phyloP scores from a whole-genome alignment of 306 rosid species.

The Dalbergia oliveri region DNA sequence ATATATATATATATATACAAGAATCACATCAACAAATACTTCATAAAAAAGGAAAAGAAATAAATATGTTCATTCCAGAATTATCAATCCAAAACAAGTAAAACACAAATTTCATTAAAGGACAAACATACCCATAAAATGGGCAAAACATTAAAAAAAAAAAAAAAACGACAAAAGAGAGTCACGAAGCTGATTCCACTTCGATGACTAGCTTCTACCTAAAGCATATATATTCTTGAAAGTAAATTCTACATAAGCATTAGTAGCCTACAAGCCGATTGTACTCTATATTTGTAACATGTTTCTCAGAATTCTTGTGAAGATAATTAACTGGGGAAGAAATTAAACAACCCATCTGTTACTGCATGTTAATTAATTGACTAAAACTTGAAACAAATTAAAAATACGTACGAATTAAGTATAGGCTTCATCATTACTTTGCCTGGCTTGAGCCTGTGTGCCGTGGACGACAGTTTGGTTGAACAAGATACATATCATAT shows the following conservation, averaged over 20 bases:
- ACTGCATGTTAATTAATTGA: neutral
- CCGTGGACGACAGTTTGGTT: constrained; percentile 42
- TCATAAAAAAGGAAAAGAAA: neutral
- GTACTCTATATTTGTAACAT: constrained; percentile 17
- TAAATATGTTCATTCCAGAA: neutral
- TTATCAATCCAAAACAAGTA: constrained; percentile 11
- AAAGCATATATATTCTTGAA: constrained; percentile 17
- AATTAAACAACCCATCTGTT: neutral
- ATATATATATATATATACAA: neutral
- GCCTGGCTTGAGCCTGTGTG: constrained; percentile 79
- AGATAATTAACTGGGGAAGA: neutral
- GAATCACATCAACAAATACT: neutral
- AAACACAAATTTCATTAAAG: constrained; percentile 34
- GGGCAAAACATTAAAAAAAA: neutral
- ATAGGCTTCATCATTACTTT: constrained; percentile 50
- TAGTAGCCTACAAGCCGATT: neutral
- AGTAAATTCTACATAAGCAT: constrained; percentile 34
- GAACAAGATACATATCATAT: constrained; percentile 6
- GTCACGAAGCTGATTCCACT: constrained; percentile 23
- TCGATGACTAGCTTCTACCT: constrained; percentile 22
- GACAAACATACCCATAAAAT: constrained; percentile 40
- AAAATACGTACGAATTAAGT: neutral
- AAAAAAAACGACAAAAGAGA: neutral
- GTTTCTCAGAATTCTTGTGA: constrained; percentile 16
- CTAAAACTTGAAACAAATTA: constrained; percentile 10